Conservation (phyloP, 371 early-diverging fungal species). For the Phascolomyces articulosus region DNA sequence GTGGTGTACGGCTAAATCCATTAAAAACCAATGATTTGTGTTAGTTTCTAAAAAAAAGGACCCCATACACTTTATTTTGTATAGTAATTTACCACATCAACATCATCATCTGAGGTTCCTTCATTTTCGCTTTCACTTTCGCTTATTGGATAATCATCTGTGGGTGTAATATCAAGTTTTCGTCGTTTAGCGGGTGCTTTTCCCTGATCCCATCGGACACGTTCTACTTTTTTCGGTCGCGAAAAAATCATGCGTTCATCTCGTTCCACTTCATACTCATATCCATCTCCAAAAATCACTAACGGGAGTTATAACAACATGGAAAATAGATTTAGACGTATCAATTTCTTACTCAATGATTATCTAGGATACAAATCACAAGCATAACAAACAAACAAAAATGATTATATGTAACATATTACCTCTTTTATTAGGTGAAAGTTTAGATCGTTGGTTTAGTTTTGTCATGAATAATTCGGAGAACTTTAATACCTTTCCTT, state of each 20-base stretch:
- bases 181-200: conserved; percentile 26
- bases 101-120: conserved; percentile 5
- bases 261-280: conserved; percentile 46
- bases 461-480: conserved; percentile 67
- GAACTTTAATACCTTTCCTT: conserved; percentile 63
- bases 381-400: background rate
- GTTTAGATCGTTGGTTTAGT: conserved; percentile 36
- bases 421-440: conserved; percentile 35
- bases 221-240: conserved; percentile 32
- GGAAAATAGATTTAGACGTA: too few species aligned
- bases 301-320: too few species aligned
- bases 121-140: conserved; percentile 9
- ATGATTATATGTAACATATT: too few species aligned
- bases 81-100: conserved; percentile 1
- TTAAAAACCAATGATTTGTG: background rate
- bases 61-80: too few species aligned
- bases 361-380: background rate
- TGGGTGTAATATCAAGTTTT: conserved; percentile 23
- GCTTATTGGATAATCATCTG: background rate
- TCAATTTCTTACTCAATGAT: too few species aligned
- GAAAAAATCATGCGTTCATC: conserved; percentile 45
- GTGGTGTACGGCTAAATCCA: background rate
- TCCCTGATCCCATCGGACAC: conserved; percentile 14
- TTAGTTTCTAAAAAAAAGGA: too few species aligned
- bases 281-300: conserved; percentile 45